A percentile compares a stretch with the other conserved stretches of the same genome.
phyloP scores from a whole-genome alignment of 2,329 filamentous ascomycete genomes.

The Rhynchosporium agropyri region DNA sequence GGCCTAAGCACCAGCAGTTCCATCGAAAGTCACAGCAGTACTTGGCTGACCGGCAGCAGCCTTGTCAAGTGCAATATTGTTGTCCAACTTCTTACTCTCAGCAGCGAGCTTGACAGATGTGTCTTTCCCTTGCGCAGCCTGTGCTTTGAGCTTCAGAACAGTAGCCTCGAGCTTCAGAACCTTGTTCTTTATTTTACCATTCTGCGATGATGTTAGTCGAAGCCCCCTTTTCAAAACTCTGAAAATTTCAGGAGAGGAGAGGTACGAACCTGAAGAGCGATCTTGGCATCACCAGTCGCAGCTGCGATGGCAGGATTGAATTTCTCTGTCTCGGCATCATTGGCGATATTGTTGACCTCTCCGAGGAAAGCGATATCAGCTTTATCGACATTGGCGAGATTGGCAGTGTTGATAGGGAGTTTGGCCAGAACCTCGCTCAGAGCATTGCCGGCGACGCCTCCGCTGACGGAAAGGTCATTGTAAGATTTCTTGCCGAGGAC shows the following conservation, averaged over 20 bases:
- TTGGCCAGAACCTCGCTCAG: conserved; percentile 49
- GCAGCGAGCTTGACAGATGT: conserved; percentile 49
- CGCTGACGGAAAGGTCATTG: conserved; percentile 51
- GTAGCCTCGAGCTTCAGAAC: conserved; percentile 53
- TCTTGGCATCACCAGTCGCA: conserved; percentile 43
- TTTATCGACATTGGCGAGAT: conserved; percentile 24
- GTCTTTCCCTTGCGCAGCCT: conserved; percentile 52
- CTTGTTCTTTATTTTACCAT: conserved; percentile 58
- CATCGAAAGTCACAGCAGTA: conserved; percentile 25
- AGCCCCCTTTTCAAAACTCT: no score
- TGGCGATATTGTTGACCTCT: conserved; percentile 37
- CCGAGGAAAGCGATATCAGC: conserved; percentile 28
- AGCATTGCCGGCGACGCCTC: conserved; percentile 54
- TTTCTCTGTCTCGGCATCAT: conserved; percentile 46
- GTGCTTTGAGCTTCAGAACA: conserved; percentile 47
- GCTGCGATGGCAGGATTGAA: conserved; percentile 57
- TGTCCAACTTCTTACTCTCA: conserved; percentile 55
- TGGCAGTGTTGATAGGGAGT: conserved; percentile 20
- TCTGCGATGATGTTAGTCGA: conserved; percentile 40
- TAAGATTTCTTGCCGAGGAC: conserved; percentile 21
- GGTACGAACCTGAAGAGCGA: conserved; percentile 43
- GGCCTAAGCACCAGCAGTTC: no score
- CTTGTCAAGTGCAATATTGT: conserved; percentile 50
- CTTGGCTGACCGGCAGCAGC: conserved; percentile 42
- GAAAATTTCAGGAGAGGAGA: no score